Base-by-base conservation (phyloP, 2,329 filamentous ascomycete species). In the Sporothrix pallida region DNA sequence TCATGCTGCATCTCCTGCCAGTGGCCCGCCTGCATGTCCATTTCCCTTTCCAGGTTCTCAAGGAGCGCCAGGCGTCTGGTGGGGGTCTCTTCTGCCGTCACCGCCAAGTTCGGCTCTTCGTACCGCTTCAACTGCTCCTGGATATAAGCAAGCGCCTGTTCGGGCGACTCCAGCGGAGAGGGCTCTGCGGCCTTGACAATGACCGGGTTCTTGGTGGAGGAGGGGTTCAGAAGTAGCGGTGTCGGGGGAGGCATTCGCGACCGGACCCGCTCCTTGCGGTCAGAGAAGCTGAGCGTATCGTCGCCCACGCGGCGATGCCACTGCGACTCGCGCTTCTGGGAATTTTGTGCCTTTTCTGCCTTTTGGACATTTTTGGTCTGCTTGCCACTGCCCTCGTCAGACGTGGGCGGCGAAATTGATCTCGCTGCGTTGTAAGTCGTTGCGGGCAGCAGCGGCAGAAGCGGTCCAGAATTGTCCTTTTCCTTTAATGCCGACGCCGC, bases 231-330 rank as follows among this genome's bases (percentile, higher is more conserved):
- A 42, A 86, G 81, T 23, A 91, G 80, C 2, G 89, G 88, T 17
- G 86, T 83, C 1, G 89, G 89, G 7, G 87, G 88, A 13, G 87
- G 84, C 80, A 86, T 86, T 77, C 87, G 84, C 23, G 83, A 83
- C 54, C 82, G 83, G 5, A 78, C 80, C 72, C 81, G 83, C 52
- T 83, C 80, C 77, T 83, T 84, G 74, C 88, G 84, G 50, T 84
- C 83, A 1, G 89, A 90, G 77, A 91, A 91, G 1, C 87, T 85
- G 26, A 87, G 87, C 72, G 86, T 86, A 26, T 86, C 82, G 62
- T 91, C 87, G 31, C 89, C 89, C 67, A 91, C 81, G 2, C 89
- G 87, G 50, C 83, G 84, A 78, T 91, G 87, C 84, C 88, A 90
- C 76, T 77, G 70, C 5, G 81, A 80, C 37, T 79, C 71, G 77